Conservation (phyloP, 352 stramenopile genomes). For the Phytophthora brassicae region DNA sequence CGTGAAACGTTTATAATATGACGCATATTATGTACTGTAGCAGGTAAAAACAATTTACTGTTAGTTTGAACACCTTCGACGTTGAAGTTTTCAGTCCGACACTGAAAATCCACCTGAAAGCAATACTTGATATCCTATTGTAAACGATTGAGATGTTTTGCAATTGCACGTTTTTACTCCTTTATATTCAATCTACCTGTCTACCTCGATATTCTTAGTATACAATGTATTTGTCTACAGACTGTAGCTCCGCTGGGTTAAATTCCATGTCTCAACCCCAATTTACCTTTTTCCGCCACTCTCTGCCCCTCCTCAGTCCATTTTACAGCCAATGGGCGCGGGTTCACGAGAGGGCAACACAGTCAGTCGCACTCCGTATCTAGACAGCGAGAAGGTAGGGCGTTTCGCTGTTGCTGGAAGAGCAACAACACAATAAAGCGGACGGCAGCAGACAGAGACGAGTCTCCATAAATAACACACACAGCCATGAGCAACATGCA, state of each 20-base stretch:
- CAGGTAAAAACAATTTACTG: too few species aligned
- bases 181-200: background rate
- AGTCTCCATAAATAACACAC: too few species aligned
- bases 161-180: too few species aligned
- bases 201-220: background rate
- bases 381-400: constrained; percentile 13
- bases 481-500: constrained; percentile 44
- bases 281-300: background rate
- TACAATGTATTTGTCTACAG: background rate
- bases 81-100: background rate
- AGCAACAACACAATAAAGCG: too few species aligned
- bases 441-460: too few species aligned
- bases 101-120: background rate
- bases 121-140: background rate
- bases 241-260: background rate
- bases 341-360: constrained; percentile 30
- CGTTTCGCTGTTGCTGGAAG: too few species aligned
- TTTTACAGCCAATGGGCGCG: background rate
- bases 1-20: too few species aligned
- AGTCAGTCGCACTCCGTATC: constrained; percentile 33
- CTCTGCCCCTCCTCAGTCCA: background rate
- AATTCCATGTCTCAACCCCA: background rate
- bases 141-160: too few species aligned
- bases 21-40: too few species aligned
- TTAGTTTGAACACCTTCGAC: too few species aligned